Evolutionary conservation across 306 rosid species (phyloP), one percentile per base, ranked within the genome.

Genomic region (Corylus heterophylla): DNA sequence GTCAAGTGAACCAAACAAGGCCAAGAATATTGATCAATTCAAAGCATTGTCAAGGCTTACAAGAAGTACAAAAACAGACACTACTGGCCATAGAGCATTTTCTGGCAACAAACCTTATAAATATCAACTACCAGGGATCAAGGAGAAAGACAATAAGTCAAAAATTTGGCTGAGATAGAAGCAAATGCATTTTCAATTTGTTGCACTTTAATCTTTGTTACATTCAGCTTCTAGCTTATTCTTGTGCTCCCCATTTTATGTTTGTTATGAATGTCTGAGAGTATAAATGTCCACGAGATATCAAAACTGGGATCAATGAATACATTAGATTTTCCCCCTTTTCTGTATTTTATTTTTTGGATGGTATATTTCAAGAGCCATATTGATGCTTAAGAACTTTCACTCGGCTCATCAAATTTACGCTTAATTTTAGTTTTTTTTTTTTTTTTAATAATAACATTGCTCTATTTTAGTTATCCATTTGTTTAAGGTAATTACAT

Each of bases 11-110:
- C 39, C 71, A 17, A 66, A 39, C n/a, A 66, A 66, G n/a, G 48
- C 45, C 8, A 86, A 94, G 89, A 87, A 89, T 83, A 91, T 96
- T 56, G 97, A 93, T 69, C 98, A 96, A 13, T 90, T 94, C 14
- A 91, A 31, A 76, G 27, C 71, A 50, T 89, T 83, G 81, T 39
- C 88, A 42, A 87, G 93, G 73, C 18, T 85, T 58, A 84, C 76
- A 39, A 93, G 90, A 81, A 54, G 90, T 78, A 69, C 85, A 55
- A 91, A 70, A 81, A 84, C 97, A 54, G 82, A 73, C 27, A 66
- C 69, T 71, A 83, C 86, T 51, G 7, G 83, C 75, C 94, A 88
- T 84, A 87, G 82, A 37, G 82, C 92, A 20, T 78, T 88, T 76
- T 85, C 87, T 70, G 87, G 86, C 77, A 93, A 88, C 89, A 88